Evolutionary conservation across 768 basidiomycete species (phyloP).

Genomic region (Suillus subluteus): DNA sequence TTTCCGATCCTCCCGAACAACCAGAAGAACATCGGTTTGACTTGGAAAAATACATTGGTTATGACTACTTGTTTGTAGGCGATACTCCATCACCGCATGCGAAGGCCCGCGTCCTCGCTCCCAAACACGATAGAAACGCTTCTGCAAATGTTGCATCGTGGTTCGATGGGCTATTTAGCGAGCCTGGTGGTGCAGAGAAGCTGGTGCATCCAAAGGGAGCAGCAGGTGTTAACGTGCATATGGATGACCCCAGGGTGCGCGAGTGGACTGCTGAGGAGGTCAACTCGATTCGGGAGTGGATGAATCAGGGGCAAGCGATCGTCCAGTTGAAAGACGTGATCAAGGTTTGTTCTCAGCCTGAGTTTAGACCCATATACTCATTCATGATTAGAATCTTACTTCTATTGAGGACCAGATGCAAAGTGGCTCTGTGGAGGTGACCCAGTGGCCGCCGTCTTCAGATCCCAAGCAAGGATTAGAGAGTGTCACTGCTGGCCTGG

Average conservation of each 20-base stretch:
- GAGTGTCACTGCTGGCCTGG: slow-evolving; percentile 21
- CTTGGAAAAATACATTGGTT: slow-evolving; percentile 7
- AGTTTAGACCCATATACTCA: background rate
- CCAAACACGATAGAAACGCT: slow-evolving; percentile 29
- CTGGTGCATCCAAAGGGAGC: slow-evolving; percentile 22
- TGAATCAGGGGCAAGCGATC: slow-evolving; percentile 36
- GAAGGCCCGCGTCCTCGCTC: slow-evolving; percentile 22
- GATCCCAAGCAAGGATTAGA: slow-evolving; percentile 14
- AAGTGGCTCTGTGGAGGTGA: slow-evolving; percentile 12
- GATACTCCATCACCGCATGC: slow-evolving; percentile 14
- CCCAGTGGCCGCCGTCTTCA: slow-evolving; percentile 16
- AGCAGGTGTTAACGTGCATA: slow-evolving; percentile 20
- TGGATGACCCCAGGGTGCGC: slow-evolving; percentile 43
- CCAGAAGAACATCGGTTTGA: background rate
- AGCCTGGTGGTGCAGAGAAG: slow-evolving; percentile 22
- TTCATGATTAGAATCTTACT: slow-evolving; percentile 20
- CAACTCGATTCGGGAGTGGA: slow-evolving; percentile 37
- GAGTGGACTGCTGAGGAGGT: slow-evolving; percentile 44
- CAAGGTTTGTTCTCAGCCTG: slow-evolving; percentile 23
- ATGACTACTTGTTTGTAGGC: slow-evolving; percentile 12
- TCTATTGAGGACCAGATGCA: slow-evolving; percentile 19
- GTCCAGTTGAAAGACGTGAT: slow-evolving; percentile 30
- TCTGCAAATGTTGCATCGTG: slow-evolving; percentile 38
- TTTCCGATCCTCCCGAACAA: slow-evolving; percentile 21
- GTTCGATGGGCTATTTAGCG: slow-evolving; percentile 32